Evolutionary conservation across 2,329 filamentous ascomycete genomes (phyloP), one percentile per base, ranked within the genome.

Genomic region (Penicillium sp.): DNA sequence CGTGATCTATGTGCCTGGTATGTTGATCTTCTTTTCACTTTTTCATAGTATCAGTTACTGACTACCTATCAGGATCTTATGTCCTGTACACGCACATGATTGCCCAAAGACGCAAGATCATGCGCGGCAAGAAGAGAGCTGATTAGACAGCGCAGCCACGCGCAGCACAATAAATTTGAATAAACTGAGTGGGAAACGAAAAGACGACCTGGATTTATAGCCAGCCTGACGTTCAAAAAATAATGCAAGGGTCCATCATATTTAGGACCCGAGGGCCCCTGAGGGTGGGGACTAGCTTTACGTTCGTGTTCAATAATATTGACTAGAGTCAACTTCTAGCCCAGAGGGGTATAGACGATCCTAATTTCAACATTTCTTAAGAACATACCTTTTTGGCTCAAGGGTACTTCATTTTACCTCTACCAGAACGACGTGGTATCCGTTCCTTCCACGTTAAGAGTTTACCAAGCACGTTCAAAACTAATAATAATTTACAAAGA

Each of bases 81-180:
- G 84, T 95, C 56, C 78, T 97, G 57, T 97, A 94, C 73, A 91
- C 90, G 23, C 90, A 99, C 77, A 97, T 99, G 94, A 90, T 97
- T 82, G 82, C 83, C 61, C 94, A 99, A 82, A 83, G 93, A 67
- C 83, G 85, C 65, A 96, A 91, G 83, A 85, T 93, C 54, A 80
- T 91, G 79, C 84, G 85, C 54, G 84, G 82, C 41, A 84, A 86
- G 70, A 84, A 83, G 75, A 75, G 73, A 55, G 71, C 71, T 27
- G 66, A 67, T 59, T 75, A 71, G 64, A 50, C 3, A 38, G 7
- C 29, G 31, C 19, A 15, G 19, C 17, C 13, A 12, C 21, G 3
- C 4, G 12, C 40, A 3, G 7, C 31, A 25, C 6, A 7, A 23
- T 27, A n/a, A 19, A 27, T 6, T 6, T 19, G 29, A 12, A 25